Percentiles rank a stretch among this genome's conserved stretches.
phyloP scores from a whole-genome alignment of 2,329 filamentous ascomycete species.

The Emmonsiellopsis sp. region DNA sequence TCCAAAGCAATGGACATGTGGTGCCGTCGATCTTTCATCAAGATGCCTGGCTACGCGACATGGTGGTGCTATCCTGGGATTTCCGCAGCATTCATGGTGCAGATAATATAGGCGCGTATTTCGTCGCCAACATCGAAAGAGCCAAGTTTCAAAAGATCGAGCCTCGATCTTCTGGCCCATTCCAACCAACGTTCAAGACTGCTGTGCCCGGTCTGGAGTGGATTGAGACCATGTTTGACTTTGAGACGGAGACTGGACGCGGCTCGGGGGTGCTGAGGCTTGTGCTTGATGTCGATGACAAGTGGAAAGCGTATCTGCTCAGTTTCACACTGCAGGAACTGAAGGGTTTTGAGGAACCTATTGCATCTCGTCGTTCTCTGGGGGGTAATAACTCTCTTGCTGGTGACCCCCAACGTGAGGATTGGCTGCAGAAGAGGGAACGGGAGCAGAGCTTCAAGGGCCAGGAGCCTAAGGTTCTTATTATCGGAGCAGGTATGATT shows the following conservation, averaged over 20 bases:
- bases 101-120: slow-evolving; percentile 22
- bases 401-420: slow-evolving; percentile 21
- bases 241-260: slow-evolving; percentile 27
- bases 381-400: slow-evolving; percentile 27
- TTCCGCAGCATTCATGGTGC: slow-evolving; percentile 25
- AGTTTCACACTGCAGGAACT: slow-evolving; percentile 31
- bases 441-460: slow-evolving; percentile 24
- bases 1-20: slow-evolving; percentile 2
- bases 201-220: slow-evolving; percentile 23
- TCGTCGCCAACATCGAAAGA: slow-evolving; percentile 18
- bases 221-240: slow-evolving; percentile 31
- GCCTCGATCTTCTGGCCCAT: slow-evolving; percentile 24
- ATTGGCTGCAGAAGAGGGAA: slow-evolving; percentile 28
- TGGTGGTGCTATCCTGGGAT: slow-evolving; percentile 32
- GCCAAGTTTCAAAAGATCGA: slow-evolving; percentile 21
- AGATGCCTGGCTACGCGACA: slow-evolving; percentile 35
- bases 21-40: slow-evolving; percentile 21
- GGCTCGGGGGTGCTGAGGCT: slow-evolving; percentile 30
- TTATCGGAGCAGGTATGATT: slow-evolving; percentile 31
- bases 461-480: slow-evolving; percentile 30
- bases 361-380: slow-evolving; percentile 21
- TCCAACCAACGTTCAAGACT: slow-evolving; percentile 19
- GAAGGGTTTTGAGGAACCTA: slow-evolving; percentile 24
- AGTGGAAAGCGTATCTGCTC: slow-evolving; percentile 31
- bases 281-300: slow-evolving; percentile 14